Base-by-base conservation (phyloP, 176 grass and related monocot genomes). In the Eremochloa ophiuroides region DNA sequence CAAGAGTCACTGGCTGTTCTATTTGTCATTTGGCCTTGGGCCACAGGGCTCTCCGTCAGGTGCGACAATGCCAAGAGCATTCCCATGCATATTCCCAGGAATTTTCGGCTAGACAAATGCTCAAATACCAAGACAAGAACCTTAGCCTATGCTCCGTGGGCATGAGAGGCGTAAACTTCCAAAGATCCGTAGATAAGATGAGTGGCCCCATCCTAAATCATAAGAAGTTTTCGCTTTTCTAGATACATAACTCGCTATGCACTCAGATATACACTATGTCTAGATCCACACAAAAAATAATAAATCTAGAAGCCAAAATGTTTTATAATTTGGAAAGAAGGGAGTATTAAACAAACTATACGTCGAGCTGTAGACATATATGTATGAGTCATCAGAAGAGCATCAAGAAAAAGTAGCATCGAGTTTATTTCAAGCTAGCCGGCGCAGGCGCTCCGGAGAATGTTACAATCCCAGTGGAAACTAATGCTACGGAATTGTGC, bases 31-130 rank as follows among this genome's bases (percentile, higher is more conserved):
- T 30, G 44, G 53, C 53, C 41, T 29, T 34, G 1, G 39, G 39
- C 44, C 71, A 70, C 27, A 16, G 29, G 51, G 30, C 15, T 43
- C 58, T 71, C 67, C 10, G 47, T 71, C 62, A 47, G 74, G 6
- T 41, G 66, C 31, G 66, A 85, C 29, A 7, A 72, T 47, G 40
- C 29, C 66, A 85, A 64, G 16, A 51, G 10, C 62, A 71, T 77
- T 71, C 22, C 61, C 26, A 38, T 48, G 83, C 56, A 79, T 72
- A 79, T 85, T 85, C 83, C 66, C 0, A 71, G 55, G 29, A 64
- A 41, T 63, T 79, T 70, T 40, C 20, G 2, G 3, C 13, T 22
- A 27, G 33, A 29, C 1, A 53, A 28, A 34, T 56, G 28, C 14
- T 69, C 4, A 69, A 10, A 69, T 33, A 16, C 62, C 76, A 23